phyloP scores from a whole-genome alignment of 2,329 filamentous ascomycete genomes.

The Aspergillus persii region DNA sequence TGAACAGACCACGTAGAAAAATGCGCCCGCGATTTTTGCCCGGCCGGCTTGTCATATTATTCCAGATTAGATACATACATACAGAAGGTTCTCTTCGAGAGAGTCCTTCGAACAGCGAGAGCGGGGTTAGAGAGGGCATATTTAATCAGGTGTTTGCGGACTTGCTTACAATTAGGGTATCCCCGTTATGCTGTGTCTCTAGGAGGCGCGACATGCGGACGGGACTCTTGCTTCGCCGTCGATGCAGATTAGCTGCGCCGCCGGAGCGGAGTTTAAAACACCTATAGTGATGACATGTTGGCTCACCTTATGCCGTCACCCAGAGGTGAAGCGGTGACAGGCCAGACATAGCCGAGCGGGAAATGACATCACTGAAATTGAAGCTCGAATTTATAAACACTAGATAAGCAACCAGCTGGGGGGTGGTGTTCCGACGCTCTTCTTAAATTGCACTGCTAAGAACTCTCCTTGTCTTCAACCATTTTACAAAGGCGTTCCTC shows the following conservation, averaged over 20 bases:
- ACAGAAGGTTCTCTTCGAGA: not conserved
- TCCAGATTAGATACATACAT: no score
- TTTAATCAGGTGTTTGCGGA: not conserved
- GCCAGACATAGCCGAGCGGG: not conserved
- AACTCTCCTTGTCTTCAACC: not conserved
- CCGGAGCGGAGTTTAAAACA: not conserved
- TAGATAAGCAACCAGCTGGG: not conserved
- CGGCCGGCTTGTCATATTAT: no score
- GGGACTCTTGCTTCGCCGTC: not conserved
- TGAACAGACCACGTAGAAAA: no score
- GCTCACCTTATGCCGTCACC: not conserved
- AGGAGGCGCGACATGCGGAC: not conserved
- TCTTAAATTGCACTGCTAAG: not conserved
- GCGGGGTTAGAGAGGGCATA: not conserved
- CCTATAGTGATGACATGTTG: not conserved
- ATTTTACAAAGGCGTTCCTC: not conserved
- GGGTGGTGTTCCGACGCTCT: not conserved
- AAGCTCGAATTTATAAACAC: not conserved
- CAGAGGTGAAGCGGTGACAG: not conserved
- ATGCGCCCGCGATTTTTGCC: no score
- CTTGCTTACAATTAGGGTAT: not conserved
- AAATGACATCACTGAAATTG: not conserved
- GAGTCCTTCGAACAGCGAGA: not conserved
- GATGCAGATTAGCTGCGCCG: no score
- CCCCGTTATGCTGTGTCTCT: not conserved